Evolutionary conservation across 108 stramenopile genomes (phyloP), one percentile per base, ranked within the genome.

Genomic region (Cyclotella distinguenda): DNA sequence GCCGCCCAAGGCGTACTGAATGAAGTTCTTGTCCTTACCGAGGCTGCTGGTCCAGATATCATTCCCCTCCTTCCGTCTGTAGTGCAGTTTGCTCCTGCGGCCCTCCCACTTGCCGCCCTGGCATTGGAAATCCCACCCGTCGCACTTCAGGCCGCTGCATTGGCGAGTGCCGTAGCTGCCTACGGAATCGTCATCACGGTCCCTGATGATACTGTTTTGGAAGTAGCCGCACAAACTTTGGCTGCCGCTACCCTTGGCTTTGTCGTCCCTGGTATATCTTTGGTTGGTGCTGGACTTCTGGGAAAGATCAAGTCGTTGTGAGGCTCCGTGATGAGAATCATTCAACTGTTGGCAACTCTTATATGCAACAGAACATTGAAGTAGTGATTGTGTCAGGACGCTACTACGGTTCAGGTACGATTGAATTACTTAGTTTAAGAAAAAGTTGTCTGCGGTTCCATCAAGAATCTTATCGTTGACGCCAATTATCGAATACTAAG

Each of bases 41-140:
- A 94, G 82, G 85, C 93, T 27, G 83, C 88, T 48, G 86, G 85
- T 55, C 93, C 93, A 12, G 93, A 94, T 26, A 56, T 90, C 35
- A 59, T 94, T 40, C 86, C 88, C n/a, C 59, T 94, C 50, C 70
- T 94, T 26, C 93, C 93, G 6, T 89, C 76, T 52, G 51, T 91
- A 55, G 77, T 94, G 32, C 83, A 87, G 11, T 56, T 88, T 55
- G 93, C 89, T 7, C 93, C 93, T 5, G 69, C 64, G 36, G 86
- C 86, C 13, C 73, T 94, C 45, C 93, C 93, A 18, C 77, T 94
- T 55, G 74, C 88, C 61, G 89, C 86, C 16, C 23, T 74, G 45
- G 86, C 83, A 28, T 66, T 94, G 54, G 53, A 60, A 19, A 72
- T 89, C 55, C 77, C 81, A 34, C 80, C 91, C 33, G 62, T 54